Conservation (phyloP, 345 rosid species). For the Salix udensis region DNA sequence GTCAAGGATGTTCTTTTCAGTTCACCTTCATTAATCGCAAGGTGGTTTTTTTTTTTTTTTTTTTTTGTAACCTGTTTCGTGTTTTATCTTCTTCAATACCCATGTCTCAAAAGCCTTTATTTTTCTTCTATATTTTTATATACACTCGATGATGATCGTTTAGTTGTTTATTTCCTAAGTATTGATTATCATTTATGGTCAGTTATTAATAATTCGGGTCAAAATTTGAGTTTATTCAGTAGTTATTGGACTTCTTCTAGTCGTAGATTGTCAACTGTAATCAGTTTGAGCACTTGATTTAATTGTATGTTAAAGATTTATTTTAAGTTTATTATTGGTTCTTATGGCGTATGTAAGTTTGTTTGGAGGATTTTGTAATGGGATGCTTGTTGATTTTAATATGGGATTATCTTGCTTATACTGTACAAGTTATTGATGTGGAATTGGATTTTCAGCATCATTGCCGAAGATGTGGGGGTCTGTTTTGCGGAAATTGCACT, state of each 20-base stretch:
- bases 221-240: not conserved
- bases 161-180: not conserved
- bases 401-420: not conserved
- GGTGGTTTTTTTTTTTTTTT: slow-evolving; percentile 41
- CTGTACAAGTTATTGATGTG: not conserved
- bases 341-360: not conserved
- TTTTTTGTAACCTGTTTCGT: not conserved
- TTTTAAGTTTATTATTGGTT: not conserved
- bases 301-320: not conserved
- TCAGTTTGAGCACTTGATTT: not conserved
- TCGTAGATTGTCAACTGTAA: not conserved
- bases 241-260: not conserved
- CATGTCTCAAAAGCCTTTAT: slow-evolving; percentile 2
- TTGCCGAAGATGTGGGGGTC: slow-evolving; percentile 92
- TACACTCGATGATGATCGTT: slow-evolving; percentile 3
- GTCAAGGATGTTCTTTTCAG: slow-evolving; percentile 92
- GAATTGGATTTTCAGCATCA: slow-evolving; percentile 60
- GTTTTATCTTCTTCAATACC: not conserved
- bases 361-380: not conserved
- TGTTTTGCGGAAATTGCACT: slow-evolving; percentile 75
- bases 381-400: not conserved
- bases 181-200: not conserved
- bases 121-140: not conserved
- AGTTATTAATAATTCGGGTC: not conserved
- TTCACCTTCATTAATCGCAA: slow-evolving; percentile 98